phyloP scores from a whole-genome alignment of 1,284 basidiomycete species.

The Ustilago crameri region DNA sequence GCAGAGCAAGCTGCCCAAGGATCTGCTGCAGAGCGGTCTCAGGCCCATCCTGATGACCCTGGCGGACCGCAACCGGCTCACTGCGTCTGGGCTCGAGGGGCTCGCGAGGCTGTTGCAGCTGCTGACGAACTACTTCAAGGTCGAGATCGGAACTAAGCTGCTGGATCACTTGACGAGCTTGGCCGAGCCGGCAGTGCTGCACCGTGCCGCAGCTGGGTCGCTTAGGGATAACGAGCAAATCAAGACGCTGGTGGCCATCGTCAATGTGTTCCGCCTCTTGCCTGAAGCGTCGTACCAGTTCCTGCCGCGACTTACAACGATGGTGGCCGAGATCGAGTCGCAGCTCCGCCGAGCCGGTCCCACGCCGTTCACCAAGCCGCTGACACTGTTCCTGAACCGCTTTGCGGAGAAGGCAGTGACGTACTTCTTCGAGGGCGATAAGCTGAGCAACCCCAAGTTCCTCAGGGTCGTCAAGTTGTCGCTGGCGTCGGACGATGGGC shows the following conservation, averaged over 20 bases:
- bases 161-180: constrained; percentile 78
- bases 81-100: constrained; percentile 91
- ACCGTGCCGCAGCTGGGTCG: constrained; percentile 58
- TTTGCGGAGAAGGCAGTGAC: constrained; percentile 87
- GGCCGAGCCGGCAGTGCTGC: constrained; percentile 59
- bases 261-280: constrained; percentile 96
- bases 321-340: constrained; percentile 92
- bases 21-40: constrained; percentile 91
- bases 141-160: constrained; percentile 97
- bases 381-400: constrained; percentile 89
- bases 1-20: constrained; percentile 92
- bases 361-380: constrained; percentile 92
- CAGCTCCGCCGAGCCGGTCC: constrained; percentile 87
- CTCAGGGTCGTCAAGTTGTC: constrained; percentile 60
- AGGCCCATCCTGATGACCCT: constrained; percentile 98
- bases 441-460: constrained; percentile 73
- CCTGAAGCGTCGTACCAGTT: constrained; percentile 88
- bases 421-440: constrained; percentile 78
- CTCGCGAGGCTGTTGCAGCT: constrained; percentile 93
- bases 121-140: constrained; percentile 99
- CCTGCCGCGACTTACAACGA: constrained; percentile 84
- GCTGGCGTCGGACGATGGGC: constrained; percentile 57
- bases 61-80: constrained; percentile 92
- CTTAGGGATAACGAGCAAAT: constrained; percentile 86
- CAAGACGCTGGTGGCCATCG: constrained; percentile 89